Evolutionary conservation across 306 rosid species (phyloP).

Genomic region (Fagus crenata): DNA sequence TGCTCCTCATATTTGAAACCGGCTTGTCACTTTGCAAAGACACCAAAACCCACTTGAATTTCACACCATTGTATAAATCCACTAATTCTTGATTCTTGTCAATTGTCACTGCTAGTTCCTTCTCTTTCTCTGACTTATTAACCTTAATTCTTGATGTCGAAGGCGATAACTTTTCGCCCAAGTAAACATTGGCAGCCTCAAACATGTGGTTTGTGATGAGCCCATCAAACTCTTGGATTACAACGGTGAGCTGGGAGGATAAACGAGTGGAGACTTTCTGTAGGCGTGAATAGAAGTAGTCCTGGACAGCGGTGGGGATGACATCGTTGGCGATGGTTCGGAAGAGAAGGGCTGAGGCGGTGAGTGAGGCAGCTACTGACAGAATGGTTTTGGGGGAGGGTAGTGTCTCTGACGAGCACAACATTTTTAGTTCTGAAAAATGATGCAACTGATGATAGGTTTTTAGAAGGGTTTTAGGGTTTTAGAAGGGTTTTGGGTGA

Average conservation of each 20-base stretch:
- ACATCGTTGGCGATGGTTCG: conserved; percentile 39
- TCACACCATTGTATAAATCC: conserved; percentile 42
- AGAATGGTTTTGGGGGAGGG: conserved; percentile 30
- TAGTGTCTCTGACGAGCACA: conserved; percentile 17
- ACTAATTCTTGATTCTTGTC: conserved; percentile 43
- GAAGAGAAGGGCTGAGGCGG: conserved; percentile 42
- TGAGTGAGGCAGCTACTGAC: conserved; percentile 44
- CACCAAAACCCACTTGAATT: conserved; percentile 49
- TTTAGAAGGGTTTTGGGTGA: too few relatives aligned
- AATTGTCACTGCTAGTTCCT: conserved; percentile 33
- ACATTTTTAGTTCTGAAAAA: not conserved
- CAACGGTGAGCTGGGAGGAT: conserved; percentile 39
- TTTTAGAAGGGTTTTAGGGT: not conserved
- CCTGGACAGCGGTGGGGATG: conserved; percentile 36
- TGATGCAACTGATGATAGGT: not conserved
- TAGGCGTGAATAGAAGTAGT: conserved; percentile 28
- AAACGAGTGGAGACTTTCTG: conserved; percentile 29
- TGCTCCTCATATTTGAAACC: conserved; percentile 7
- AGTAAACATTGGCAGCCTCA: conserved; percentile 44
- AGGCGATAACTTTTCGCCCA: conserved; percentile 37
- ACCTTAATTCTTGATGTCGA: conserved; percentile 35
- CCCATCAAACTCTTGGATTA: conserved; percentile 52
- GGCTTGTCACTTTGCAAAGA: conserved; percentile 28
- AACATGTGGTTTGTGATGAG: conserved; percentile 50
- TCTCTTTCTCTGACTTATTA: conserved; percentile 40